phyloP scores from a whole-genome alignment of 2,329 filamentous ascomycete genomes.

The Colletotrichum eleusines region DNA sequence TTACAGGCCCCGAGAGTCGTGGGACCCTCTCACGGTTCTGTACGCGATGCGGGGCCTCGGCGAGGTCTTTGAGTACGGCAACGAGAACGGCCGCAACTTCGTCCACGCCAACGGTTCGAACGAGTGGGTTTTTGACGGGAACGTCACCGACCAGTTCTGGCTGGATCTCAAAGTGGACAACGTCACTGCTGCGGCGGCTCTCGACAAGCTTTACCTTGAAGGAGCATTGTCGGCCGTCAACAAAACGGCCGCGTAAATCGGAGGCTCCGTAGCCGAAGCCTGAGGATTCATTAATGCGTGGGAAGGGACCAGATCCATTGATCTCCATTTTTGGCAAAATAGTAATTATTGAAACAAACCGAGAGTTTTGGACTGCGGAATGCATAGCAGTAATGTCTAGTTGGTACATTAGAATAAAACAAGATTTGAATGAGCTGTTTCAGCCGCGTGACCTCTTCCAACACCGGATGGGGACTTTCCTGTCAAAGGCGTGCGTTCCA shows the following conservation, averaged over 20 bases:
- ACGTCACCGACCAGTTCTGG: conserved; percentile 55
- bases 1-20: conserved; percentile 50
- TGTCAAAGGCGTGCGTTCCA: conserved; percentile 27
- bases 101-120: conserved; percentile 57
- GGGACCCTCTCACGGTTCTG: conserved; percentile 57
- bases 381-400: not conserved
- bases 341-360: not conserved
- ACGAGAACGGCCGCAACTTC: conserved; percentile 55
- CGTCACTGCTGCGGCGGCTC: conserved; percentile 46
- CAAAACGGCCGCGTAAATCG: not conserved
- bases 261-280: fast-evolving
- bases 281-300: not conserved
- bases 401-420: not conserved
- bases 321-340: not conserved
- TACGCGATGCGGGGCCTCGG: conserved; percentile 55
- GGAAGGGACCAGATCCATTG: not conserved
- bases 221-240: conserved; percentile 42
- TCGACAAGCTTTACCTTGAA: conserved; percentile 48
- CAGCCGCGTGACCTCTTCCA: not conserved
- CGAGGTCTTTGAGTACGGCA: conserved; percentile 53
- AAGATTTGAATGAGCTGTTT: not conserved
- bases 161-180: conserved; percentile 51
- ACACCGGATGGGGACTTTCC: conserved; percentile 5
- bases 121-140: conserved; percentile 55
- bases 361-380: not conserved